Percentiles rank a stretch among this genome's conserved stretches.
These are phyloP conservation scores for Botrytis fragariae DNA, from an alignment of 2,329 filamentous ascomycete genomes.

Conservation along the genomic window DNA sequence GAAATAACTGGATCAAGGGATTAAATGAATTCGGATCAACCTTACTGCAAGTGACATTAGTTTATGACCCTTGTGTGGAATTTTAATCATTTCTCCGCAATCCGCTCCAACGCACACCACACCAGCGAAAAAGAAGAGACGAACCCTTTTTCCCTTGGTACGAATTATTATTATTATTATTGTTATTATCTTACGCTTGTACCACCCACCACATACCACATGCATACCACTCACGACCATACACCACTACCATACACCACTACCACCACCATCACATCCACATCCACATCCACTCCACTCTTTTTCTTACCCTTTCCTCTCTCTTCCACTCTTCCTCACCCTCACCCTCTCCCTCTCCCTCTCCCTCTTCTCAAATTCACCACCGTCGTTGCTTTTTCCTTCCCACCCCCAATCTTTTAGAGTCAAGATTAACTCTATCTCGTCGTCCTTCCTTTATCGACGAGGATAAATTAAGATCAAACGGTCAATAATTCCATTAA, in stretches of 20 bases:
- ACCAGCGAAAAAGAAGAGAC: constrained; percentile 1
- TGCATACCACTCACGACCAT: background rate
- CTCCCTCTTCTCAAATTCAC: background rate
- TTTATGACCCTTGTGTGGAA: background rate
- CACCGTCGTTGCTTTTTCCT: constrained; percentile 4
- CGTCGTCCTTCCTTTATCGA: constrained; percentile 25
- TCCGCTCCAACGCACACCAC: background rate
- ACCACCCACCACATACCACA: background rate
- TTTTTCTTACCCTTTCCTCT: background rate
- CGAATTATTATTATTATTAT: background rate
- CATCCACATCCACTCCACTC: background rate
- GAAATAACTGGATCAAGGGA: background rate
- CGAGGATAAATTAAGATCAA: background rate
- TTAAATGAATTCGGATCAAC: background rate
- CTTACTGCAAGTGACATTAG: background rate
- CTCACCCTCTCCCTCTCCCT: background rate
- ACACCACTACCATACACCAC: too few relatives aligned
- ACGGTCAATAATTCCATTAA: background rate
- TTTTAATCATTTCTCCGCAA: background rate
- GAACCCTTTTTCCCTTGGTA: background rate
- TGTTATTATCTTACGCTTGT: background rate
- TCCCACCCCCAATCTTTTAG: background rate
- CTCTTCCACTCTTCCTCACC: background rate
- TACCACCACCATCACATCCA: background rate
- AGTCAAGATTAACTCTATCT: constrained; percentile 8